Base-by-base conservation (phyloP, 805 yeast species). In the Yamadazyma phyllophila region DNA sequence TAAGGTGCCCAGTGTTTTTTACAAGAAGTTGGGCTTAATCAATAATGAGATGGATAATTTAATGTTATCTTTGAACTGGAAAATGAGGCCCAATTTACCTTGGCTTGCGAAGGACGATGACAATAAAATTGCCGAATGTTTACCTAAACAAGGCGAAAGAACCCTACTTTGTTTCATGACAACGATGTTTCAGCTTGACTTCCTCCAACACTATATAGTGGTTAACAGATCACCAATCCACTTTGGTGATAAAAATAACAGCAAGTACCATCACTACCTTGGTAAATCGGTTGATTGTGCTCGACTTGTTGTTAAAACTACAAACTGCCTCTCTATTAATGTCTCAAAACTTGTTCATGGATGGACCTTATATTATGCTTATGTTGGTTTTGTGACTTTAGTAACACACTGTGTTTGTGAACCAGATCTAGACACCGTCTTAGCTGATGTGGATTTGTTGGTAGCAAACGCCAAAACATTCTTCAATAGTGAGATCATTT, bases 221-320 rank as follows among this genome's bases (percentile, higher is more conserved):
- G 48, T 65, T 14, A 65, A 66, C 46, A 46, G 69, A 36, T 55
- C 63, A 2, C 66, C 69, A 11, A 56, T 61, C 43, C 54, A 24
- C 51, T 36, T 45, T 12, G 45, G 44, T 3, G 38, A 47, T 6
- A 51, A 52, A 2, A 48, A 43, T 11, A 56, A 53, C 36, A 44
- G 47, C n/a, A 50, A 51, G 31, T 50, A 43, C 32, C 26, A 50
- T 4, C 33, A 41, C 10, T 59, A 50, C 47, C 53, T 63, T 1
- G 49, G 51, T 15, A 45, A 57, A 12, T 56, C 68, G 2, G 50
- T 62, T 24, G 63, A 62, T n/a, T 55, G 63, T 45, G 60, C 70
- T 14, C 50, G 70, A 27, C 51, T 58, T 4, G 48, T 65, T 2
- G 45, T 66, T 27, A 54, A 57, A 29, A 39, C 57, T 10, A 48